Conservation (phyloP, 2,329 filamentous ascomycete species). For the Alternaria sp. region DNA sequence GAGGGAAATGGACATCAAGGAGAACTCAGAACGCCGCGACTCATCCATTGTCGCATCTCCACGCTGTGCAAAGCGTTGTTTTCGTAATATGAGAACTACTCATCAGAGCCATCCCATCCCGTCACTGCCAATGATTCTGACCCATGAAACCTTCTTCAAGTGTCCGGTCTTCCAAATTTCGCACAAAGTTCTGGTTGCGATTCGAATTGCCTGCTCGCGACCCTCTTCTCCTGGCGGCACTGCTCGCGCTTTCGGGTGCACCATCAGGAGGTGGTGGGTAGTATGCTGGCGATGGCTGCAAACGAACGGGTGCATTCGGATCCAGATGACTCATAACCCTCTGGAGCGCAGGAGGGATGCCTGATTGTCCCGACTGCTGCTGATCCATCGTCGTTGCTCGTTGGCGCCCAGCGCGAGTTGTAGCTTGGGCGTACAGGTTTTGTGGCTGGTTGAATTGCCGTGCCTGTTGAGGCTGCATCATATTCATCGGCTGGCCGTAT, state of each 20-base stretch:
- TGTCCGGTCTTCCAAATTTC: conserved; percentile 91
- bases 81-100: conserved; percentile 14
- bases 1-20: conserved; percentile 16
- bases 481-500: conserved; percentile 65
- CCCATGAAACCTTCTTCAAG: conserved; percentile 90
- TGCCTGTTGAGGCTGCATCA: conserved; percentile 50
- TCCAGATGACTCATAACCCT: conserved; percentile 95
- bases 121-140: conserved; percentile 72
- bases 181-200: conserved; percentile 86
- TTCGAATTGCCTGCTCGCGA: conserved; percentile 71
- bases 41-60: conserved; percentile 12
- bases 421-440: conserved; percentile 76
- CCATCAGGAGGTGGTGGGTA: conserved; percentile 93
- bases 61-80: conserved; percentile 9
- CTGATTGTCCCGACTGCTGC: conserved; percentile 86
- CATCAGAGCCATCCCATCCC: conserved; percentile 24
- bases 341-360: conserved; percentile 91
- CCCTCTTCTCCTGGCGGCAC: conserved; percentile 75
- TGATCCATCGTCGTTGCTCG: conserved; percentile 96
- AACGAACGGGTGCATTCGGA: conserved; percentile 88
- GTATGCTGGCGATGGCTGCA: conserved; percentile 96
- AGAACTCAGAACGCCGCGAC: conserved; percentile 19
- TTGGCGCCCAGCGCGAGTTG: conserved; percentile 79
- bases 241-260: conserved; percentile 70
- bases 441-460: conserved; percentile 68